Percentiles rank a stretch among this genome's conserved stretches.
Evolutionary conservation across 192 early-diverging fungal species (phyloP).

Genomic region (Linnemannia schmuckeri): DNA sequence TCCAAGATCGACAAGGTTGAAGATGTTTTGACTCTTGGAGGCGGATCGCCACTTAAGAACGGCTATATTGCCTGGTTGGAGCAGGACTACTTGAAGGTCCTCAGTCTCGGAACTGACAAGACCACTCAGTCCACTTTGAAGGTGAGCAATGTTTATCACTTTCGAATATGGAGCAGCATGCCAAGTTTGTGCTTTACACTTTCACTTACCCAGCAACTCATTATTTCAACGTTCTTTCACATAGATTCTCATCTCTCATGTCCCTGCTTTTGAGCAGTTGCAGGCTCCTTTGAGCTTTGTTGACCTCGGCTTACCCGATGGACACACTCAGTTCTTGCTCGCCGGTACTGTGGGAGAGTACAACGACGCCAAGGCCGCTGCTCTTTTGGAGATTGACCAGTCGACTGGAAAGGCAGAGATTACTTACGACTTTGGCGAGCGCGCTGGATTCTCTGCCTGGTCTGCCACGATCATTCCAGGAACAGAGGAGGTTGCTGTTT

Average conservation of each 20-base stretch:
- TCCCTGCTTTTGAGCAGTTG: slow-evolving; percentile 26
- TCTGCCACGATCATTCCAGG: slow-evolving; percentile 39
- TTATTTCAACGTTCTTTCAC: not conserved
- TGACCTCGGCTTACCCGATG: slow-evolving; percentile 28
- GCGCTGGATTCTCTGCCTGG: slow-evolving; percentile 44
- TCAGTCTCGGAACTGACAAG: slow-evolving; percentile 46
- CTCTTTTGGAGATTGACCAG: slow-evolving; percentile 34
- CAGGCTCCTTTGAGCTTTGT: slow-evolving; percentile 33
- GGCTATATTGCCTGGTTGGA: slow-evolving; percentile 59
- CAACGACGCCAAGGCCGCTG: slow-evolving; percentile 37
- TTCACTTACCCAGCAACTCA: not conserved
- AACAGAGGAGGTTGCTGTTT: slow-evolving; percentile 37
- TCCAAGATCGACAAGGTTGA: slow-evolving; percentile 42
- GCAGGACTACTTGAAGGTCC: slow-evolving; percentile 40
- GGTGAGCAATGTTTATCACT: not conserved
- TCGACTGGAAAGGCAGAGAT: slow-evolving; percentile 19
- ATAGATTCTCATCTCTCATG: slow-evolving; percentile 15
- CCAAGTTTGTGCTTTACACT: not conserved
- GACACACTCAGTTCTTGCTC: slow-evolving; percentile 31
- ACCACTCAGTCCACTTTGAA: slow-evolving; percentile 29
- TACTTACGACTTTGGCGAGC: slow-evolving; percentile 37
- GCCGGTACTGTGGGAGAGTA: slow-evolving; percentile 49
- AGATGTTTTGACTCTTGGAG: slow-evolving; percentile 45
- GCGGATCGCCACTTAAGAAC: slow-evolving; percentile 30
- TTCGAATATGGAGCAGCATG: not conserved